Conservation (phyloP, 371 early-diverging fungal species). For the Mortierella sp. region DNA sequence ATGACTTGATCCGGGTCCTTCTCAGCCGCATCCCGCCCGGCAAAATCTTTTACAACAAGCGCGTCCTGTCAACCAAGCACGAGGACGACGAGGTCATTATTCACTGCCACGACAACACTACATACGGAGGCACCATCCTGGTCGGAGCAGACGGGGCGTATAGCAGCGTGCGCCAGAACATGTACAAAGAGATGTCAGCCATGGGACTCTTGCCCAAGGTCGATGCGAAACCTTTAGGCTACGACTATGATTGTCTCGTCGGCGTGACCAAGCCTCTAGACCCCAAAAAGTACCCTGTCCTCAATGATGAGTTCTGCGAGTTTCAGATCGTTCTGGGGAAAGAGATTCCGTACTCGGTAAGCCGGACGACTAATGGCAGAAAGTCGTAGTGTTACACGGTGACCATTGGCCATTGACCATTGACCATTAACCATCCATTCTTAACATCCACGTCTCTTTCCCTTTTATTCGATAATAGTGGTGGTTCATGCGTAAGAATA, state of each 20-base stretch:
- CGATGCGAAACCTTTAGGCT: slow-evolving; percentile 10
- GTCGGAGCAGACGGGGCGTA: slow-evolving; percentile 30
- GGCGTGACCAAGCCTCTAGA: slow-evolving; percentile 18
- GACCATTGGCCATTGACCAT: too few species aligned
- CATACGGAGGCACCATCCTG: slow-evolving; percentile 14
- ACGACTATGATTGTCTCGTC: slow-evolving; percentile 21
- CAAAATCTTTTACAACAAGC: slow-evolving; percentile 17
- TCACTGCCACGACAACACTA: slow-evolving; percentile 15
- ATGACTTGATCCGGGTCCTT: slow-evolving; percentile 13
- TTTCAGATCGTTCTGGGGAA: slow-evolving; percentile 18
- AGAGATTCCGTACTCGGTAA: slow-evolving; percentile 22
- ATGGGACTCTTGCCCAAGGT: slow-evolving; percentile 2
- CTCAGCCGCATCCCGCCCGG: slow-evolving; percentile 16
- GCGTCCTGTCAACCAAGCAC: slow-evolving; percentile 13
- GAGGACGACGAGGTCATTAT: slow-evolving; percentile 18
- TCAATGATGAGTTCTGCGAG: slow-evolving; percentile 18
- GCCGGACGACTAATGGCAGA: neutral
- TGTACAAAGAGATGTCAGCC: slow-evolving; percentile 11
- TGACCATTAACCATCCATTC: neutral
- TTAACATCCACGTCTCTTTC: neutral
- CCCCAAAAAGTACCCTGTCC: slow-evolving; percentile 14
- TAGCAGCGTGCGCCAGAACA: slow-evolving; percentile 24
- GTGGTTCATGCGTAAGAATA: slow-evolving; percentile 13
- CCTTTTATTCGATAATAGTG: neutral
- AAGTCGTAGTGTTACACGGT: neutral